Percentiles rank a stretch among this genome's conserved stretches.
Evolutionary conservation across 345 rosid genomes (phyloP).

Genomic region (Hibiscus tridactylites): DNA sequence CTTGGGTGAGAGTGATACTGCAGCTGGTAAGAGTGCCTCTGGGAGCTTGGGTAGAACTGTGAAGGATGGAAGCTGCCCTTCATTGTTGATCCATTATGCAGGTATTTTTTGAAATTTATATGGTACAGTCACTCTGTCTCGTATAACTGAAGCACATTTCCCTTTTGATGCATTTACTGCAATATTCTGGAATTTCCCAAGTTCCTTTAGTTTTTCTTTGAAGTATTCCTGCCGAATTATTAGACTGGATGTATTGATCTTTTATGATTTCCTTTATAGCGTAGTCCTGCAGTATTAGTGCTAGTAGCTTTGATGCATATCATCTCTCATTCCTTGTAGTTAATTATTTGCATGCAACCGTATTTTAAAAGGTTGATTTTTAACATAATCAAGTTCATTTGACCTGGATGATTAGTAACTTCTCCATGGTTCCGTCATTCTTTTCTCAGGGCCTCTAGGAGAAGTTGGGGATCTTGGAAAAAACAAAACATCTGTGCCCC

Average conservation of each 20-base stretch:
- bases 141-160: not conserved
- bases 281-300: not conserved
- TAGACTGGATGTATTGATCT: not conserved
- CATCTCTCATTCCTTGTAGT: not conserved
- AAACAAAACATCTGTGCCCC: slow-evolving; percentile 45
- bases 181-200: not conserved
- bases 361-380: not conserved
- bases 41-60: slow-evolving; percentile 56
- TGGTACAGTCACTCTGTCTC: not conserved
- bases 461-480: slow-evolving; percentile 40
- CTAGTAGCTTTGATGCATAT: not conserved
- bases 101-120: slow-evolving; percentile 31
- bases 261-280: not conserved
- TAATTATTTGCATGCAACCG: not conserved
- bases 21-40: slow-evolving; percentile 40
- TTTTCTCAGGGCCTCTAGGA: slow-evolving; percentile 51
- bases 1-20: slow-evolving; percentile 48
- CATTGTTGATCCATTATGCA: slow-evolving; percentile 82
- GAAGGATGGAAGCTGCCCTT: slow-evolving; percentile 74
- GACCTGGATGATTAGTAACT: not conserved
- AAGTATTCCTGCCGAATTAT: not conserved
- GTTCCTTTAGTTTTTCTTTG: not conserved
- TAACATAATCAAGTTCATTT: not conserved
- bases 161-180: not conserved
- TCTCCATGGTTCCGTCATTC: not conserved